A percentile compares a stretch with the other conserved stretches of the same genome.
phyloP scores from a whole-genome alignment of 2,329 filamentous ascomycete genomes.

The Ascochyta viciae-villosae region DNA sequence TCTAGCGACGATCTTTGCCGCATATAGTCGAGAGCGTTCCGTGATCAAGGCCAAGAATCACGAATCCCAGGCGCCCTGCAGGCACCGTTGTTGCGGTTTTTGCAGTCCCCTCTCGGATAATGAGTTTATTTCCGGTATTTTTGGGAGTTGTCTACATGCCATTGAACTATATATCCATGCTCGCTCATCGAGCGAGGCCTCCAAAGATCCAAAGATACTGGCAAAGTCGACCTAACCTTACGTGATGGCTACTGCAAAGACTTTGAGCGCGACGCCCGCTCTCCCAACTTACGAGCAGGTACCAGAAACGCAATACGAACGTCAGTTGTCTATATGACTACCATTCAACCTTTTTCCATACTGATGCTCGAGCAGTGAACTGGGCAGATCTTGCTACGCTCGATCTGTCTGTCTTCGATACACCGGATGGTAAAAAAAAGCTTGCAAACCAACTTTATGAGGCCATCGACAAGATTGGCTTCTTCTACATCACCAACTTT shows the following conservation, averaged over 20 bases:
- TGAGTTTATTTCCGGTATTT: not conserved
- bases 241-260: slow-evolving; percentile 5
- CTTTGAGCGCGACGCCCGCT: not conserved
- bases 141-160: not conserved
- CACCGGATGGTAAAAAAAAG: slow-evolving; percentile 61
- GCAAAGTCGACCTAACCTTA: not conserved
- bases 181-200: not conserved
- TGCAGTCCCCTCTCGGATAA: slow-evolving; percentile 1
- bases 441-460: slow-evolving; percentile 63
- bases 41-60: slow-evolving; percentile 25
- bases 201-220: not conserved
- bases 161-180: not conserved
- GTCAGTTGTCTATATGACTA: not conserved
- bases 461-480: slow-evolving; percentile 49
- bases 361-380: slow-evolving; percentile 1
- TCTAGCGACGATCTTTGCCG: slow-evolving; percentile 10
- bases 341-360: not conserved
- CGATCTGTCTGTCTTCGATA: slow-evolving; percentile 59
- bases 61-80: slow-evolving; percentile 8
- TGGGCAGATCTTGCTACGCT: slow-evolving; percentile 25
- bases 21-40: slow-evolving; percentile 9
- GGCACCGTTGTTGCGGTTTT: not conserved
- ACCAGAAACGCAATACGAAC: slow-evolving; percentile 1
- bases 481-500: slow-evolving; percentile 29
- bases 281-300: slow-evolving; percentile 7